phyloP scores from a whole-genome alignment of 257 asterid species.

The Jacaranda mimosifolia region DNA sequence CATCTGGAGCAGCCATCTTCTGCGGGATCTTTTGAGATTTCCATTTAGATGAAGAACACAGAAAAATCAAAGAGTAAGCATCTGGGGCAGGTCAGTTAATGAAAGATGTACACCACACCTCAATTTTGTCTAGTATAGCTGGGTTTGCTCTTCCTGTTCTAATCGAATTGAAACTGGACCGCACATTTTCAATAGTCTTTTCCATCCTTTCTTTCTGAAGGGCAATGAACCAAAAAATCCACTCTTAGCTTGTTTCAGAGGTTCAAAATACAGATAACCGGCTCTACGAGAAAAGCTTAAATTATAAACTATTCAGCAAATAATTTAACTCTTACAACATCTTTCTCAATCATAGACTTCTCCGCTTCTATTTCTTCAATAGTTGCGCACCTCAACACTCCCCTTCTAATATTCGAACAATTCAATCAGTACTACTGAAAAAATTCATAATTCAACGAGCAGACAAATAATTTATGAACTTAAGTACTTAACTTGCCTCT shows the following conservation, averaged over 20 bases:
- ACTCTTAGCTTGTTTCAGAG: conserved; percentile 13
- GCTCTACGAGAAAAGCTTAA: background rate
- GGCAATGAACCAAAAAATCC: conserved; percentile 4
- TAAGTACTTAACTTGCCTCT: conserved; percentile 55
- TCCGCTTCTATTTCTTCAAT: conserved; percentile 91
- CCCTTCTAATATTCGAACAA: conserved; percentile 55
- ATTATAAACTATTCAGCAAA: background rate
- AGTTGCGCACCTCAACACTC: conserved; percentile 78
- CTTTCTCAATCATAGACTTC: conserved; percentile 77
- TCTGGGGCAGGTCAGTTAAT: background rate
- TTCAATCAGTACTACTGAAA: conserved; percentile 19
- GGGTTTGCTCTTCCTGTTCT: conserved; percentile 96
- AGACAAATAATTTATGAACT: conserved; percentile 4
- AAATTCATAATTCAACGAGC: conserved; percentile 11
- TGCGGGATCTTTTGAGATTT: background rate
- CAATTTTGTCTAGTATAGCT: conserved; percentile 85
- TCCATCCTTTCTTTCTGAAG: conserved; percentile 92
- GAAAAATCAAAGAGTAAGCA: too few relatives aligned
- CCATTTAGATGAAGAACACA: background rate
- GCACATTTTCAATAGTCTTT: conserved; percentile 77
- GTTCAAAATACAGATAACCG: background rate
- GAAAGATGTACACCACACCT: conserved; percentile 53
- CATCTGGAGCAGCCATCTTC: background rate
- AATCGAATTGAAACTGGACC: conserved; percentile 79
- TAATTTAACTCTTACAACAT: conserved; percentile 61